Evolutionary conservation across 2,329 filamentous ascomycete species (phyloP), one percentile per base, ranked within the genome.

Genomic region (Colletotrichum lini): DNA sequence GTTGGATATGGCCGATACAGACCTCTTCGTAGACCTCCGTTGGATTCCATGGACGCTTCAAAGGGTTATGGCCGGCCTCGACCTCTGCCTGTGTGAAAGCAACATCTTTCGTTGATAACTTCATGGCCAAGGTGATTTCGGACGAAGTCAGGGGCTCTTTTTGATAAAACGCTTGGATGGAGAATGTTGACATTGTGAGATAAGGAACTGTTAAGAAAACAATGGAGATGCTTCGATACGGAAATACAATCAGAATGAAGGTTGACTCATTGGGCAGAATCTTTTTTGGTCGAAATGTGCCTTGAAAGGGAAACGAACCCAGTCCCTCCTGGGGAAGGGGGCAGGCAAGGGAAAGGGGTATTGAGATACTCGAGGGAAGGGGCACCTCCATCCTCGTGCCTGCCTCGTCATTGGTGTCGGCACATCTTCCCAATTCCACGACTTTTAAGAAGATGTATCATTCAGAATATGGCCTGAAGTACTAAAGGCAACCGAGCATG

Each of bases 21-120:
- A 81, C 77, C 69, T 86, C 82, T 67, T 87, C 81, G 67, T 89
- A 89, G 9, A 82, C 78, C 16, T 83, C 79, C 3, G 79, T 76
- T 0, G 87, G 87, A 26, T 81, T 77, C 81, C 83, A 84, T 7
- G 76, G 72, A 4, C 79, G 75, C 15, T 78, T 78, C 18, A 81
- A 74, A 1, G 84, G 84, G 35, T 84, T 78, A 18, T 82, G 68
- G 2, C 79, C 78, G 23, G 79, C 78, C 18, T 82, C 78, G 2
- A 86, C 72, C 73, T 89, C 87, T 21, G 80, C 79, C 16, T 80
- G 72, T 3, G 86, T 89, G 79, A 90, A 90, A 40, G 87, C 88
- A 78, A 89, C 87, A 47, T 85, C 83, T 16, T 9, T 38, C 18
- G 3, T 13, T 42, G 23, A 30, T 40, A 2, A 65, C 47, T 53